Evolutionary conservation across 768 basidiomycete genomes (phyloP).

Genomic region (Mycena maculata): DNA sequence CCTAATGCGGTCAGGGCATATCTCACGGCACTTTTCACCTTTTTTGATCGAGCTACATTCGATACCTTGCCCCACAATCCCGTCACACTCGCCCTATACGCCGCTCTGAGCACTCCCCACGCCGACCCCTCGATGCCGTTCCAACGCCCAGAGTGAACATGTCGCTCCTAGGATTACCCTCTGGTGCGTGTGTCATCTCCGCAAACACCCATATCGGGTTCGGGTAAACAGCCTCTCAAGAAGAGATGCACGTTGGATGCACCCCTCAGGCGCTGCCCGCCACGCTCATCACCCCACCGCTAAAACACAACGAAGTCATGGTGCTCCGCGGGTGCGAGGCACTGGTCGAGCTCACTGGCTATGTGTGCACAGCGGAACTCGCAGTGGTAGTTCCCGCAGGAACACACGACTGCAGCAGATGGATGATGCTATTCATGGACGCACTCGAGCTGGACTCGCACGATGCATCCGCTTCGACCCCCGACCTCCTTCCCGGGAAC

Average conservation of each 20-base stretch:
- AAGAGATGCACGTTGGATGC: constrained; percentile 34
- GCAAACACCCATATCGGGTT: constrained; percentile 29
- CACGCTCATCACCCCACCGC: constrained; percentile 23
- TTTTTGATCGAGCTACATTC: constrained; percentile 20
- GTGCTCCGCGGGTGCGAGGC: constrained; percentile 27
- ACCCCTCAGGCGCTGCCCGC: constrained; percentile 23
- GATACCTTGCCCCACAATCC: background rate
- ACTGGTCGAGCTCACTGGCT: constrained; percentile 22
- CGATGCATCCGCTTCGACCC: constrained; percentile 8
- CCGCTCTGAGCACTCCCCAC: background rate
- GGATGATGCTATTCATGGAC: constrained; percentile 36
- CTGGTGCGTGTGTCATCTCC: constrained; percentile 31
- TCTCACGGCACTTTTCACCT: constrained; percentile 26
- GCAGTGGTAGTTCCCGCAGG: background rate
- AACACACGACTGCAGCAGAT: constrained; percentile 7
- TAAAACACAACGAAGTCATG: constrained; percentile 20
- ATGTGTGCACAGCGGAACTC: constrained; percentile 17
- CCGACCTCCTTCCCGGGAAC: constrained; percentile 28
- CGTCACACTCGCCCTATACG: constrained; percentile 15
- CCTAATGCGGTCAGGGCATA: constrained; percentile 27
- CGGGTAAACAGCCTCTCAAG: constrained; percentile 32
- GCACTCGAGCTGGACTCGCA: constrained; percentile 28
- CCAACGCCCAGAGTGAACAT: background rate
- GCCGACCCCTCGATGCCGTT: background rate
- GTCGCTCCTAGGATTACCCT: constrained; percentile 4